Percentiles rank a stretch among this genome's conserved stretches.
Evolutionary conservation across 1,284 basidiomycete species (phyloP).

Genomic region (Pseudozyma sp.): DNA sequence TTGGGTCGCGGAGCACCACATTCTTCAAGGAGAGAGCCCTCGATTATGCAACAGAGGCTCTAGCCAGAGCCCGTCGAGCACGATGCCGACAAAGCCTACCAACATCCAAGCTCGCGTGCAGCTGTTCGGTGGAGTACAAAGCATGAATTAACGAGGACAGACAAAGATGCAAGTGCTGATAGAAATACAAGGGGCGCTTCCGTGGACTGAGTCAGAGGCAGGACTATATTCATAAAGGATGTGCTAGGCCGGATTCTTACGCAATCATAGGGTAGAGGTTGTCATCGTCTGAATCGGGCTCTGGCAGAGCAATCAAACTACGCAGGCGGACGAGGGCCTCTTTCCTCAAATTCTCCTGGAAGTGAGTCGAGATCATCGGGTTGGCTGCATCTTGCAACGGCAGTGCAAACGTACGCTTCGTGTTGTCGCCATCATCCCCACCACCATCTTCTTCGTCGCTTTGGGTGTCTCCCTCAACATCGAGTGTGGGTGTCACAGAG

Average conservation of each 20-base stretch:
- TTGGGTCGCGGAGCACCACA: no score
- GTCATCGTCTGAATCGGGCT: conserved; percentile 47
- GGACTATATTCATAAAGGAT: background rate
- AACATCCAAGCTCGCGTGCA: no score
- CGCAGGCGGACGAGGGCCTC: conserved; percentile 34
- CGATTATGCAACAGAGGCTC: no score
- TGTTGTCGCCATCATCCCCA: background rate
- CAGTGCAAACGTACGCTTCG: conserved; percentile 7
- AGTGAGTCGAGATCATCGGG: conserved; percentile 42
- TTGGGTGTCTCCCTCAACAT: no score
- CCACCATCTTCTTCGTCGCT: no score
- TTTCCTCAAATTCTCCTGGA: conserved; percentile 41
- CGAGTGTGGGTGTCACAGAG: no score
- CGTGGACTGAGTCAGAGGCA: background rate
- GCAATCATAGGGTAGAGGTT: conserved; percentile 45
- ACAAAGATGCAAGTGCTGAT: no score
- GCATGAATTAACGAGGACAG: no score
- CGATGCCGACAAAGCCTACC: no score
- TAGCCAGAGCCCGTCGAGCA: no score
- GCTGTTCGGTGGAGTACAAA: no score
- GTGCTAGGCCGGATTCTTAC: conserved; percentile 3
- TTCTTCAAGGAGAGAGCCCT: no score
- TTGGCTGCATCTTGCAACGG: conserved; percentile 28
- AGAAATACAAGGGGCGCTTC: background rate
- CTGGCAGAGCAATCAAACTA: conserved; percentile 29